Conservation (phyloP, 306 rosid genomes). For the Casuarina equisetifolia region DNA sequence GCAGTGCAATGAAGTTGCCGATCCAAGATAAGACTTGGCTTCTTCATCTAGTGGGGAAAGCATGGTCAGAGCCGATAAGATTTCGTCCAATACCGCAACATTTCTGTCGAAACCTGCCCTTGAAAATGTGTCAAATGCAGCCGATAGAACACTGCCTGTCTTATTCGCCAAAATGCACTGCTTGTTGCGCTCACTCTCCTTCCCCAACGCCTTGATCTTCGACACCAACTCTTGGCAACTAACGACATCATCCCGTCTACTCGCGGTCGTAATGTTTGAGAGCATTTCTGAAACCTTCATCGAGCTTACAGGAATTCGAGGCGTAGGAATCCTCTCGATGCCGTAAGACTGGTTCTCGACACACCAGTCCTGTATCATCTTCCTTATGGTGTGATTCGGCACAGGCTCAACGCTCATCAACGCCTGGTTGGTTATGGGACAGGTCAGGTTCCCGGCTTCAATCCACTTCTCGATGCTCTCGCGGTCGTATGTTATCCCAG, state of each 20-base stretch:
- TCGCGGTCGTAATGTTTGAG: slow-evolving; percentile 10
- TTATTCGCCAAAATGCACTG: slow-evolving; percentile 32
- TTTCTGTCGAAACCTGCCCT: slow-evolving; percentile 7
- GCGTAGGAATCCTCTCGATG: slow-evolving; percentile 52
- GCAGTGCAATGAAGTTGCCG: slow-evolving; percentile 32
- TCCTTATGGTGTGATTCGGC: slow-evolving; percentile 51
- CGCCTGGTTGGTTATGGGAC: slow-evolving; percentile 48
- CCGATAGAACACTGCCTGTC: slow-evolving; percentile 27
- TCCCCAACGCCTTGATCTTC: slow-evolving; percentile 29
- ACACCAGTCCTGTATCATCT: slow-evolving; percentile 61
- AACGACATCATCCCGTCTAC: background rate
- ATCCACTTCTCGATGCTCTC: slow-evolving; percentile 54
- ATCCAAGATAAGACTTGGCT: slow-evolving; percentile 29
- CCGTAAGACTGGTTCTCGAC: slow-evolving; percentile 40
- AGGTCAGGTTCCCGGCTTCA: slow-evolving; percentile 44
- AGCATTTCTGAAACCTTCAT: slow-evolving; percentile 26
- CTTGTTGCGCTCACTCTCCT: slow-evolving; percentile 50
- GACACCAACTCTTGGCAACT: slow-evolving; percentile 26
- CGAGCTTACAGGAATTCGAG: slow-evolving; percentile 34
- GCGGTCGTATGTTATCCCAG: slow-evolving; percentile 58
- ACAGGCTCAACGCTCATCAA: slow-evolving; percentile 36
- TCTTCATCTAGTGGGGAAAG: slow-evolving; percentile 39
- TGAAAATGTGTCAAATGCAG: slow-evolving; percentile 34
- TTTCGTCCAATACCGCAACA: slow-evolving; percentile 35
- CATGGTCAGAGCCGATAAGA: slow-evolving; percentile 33